Evolutionary conservation across 176 grass and related monocot genomes (phyloP), one percentile per base, ranked within the genome.

Genomic region (Bonia amplexicaulis): DNA sequence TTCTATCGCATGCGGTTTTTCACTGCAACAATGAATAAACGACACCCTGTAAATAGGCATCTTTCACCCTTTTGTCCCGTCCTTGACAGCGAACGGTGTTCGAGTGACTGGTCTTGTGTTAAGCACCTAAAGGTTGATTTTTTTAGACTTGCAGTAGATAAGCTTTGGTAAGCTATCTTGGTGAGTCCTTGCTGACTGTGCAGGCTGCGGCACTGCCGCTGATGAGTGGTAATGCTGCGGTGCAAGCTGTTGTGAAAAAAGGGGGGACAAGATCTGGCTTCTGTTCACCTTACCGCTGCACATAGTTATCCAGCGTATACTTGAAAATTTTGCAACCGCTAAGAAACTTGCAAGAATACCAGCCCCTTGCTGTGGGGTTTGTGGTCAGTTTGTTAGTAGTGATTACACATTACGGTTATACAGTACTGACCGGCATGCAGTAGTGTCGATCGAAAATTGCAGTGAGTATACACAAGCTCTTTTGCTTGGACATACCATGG

Each of bases 1-100:
- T 85, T 49, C 66, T 93, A 67, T 90, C 6, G 14, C 29, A 23
- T 71, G 63, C 14, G n/a, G 27, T 52, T 76, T 79, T 29, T 85
- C 7, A 69, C 78, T 27, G 25, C 23, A 31, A 8, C 42, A 44
- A 84, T 84, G 52, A 90, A 90, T 87, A 90, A 90, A 45, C 7
- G 33, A 80, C 54, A 67, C 16, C 75, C 33, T 91, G 89, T 91
- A 91, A 84, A 87, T 91, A 91, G 51, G 80, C 48, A 79, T 5
- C 62, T 76, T 74, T 63, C 7, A 5, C 9, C 68, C 33, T 75
- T 80, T 67, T 31, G 31, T 51, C 17, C 48, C 47, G 27, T 68
- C 22, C 64, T 59, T 80, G 84, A 70, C 80, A 76, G n/a, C 52
- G 5, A 62, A 64, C 16, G 13, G 26, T 90, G 83, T 77, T 89